These are phyloP conservation scores for Spiromastix sp. DNA, from an alignment of 2,329 filamentous ascomycete species.

Conservation along the genomic window DNA sequence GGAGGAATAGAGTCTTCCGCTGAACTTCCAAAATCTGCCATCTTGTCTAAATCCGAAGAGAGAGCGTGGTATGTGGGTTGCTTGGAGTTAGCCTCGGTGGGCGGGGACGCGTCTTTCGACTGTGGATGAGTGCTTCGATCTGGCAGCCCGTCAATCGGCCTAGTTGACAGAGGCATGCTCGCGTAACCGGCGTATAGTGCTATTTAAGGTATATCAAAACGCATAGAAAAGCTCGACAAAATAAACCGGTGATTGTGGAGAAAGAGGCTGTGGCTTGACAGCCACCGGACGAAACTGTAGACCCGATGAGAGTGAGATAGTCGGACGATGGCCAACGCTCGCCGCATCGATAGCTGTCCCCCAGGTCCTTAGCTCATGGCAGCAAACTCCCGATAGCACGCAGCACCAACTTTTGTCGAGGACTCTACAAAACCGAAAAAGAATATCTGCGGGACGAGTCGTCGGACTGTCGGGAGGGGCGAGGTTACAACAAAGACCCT, in stretches of 20 bases:
- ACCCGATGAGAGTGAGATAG: too few relatives aligned
- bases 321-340: too few relatives aligned
- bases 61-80: constrained; percentile 5
- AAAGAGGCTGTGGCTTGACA: neutral
- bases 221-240: too few relatives aligned
- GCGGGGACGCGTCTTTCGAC: constrained; percentile 6
- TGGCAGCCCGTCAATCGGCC: neutral
- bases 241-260: neutral
- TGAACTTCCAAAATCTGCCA: constrained; percentile 6
- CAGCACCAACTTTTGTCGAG: too few relatives aligned
- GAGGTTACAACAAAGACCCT: too few relatives aligned
- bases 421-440: too few relatives aligned
- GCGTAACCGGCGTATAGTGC: neutral
- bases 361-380: too few relatives aligned
- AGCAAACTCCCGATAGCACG: too few relatives aligned
- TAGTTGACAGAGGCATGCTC: constrained; percentile 2
- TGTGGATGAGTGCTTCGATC: constrained; percentile 3
- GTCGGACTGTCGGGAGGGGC: too few relatives aligned
- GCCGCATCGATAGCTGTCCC: too few relatives aligned
- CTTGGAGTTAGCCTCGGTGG: constrained; percentile 3
- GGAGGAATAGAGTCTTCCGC: constrained; percentile 14
- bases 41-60: constrained; percentile 17
- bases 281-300: neutral
- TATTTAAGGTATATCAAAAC: too few relatives aligned
- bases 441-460: too few relatives aligned